Conservation (phyloP, 129 eudicot species). For the Deinandra increscens region DNA sequence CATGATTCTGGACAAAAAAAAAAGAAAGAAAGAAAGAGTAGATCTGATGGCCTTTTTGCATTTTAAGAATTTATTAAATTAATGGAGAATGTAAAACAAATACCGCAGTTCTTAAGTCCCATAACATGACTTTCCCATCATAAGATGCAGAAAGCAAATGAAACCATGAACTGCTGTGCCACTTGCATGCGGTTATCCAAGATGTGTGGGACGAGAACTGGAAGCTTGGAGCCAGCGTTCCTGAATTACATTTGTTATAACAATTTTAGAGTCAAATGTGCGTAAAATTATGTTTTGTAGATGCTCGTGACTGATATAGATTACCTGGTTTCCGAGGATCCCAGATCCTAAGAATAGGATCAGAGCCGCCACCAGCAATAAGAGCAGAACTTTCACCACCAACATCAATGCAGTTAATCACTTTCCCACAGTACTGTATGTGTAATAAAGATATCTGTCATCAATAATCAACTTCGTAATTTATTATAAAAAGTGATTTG, state of each 20-base stretch:
- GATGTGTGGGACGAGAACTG: constrained; percentile 82
- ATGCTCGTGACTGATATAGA: constrained; percentile 12
- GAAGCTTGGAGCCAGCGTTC: constrained; percentile 79
- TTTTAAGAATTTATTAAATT: not conserved
- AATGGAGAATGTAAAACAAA: not conserved
- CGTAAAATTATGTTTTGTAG: not conserved
- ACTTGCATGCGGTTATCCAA: constrained; percentile 89
- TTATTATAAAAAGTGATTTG: not conserved
- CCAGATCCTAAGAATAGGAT: constrained; percentile 83
- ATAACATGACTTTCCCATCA: constrained; percentile 95
- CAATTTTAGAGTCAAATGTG: constrained; percentile 8
- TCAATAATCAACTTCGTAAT: not conserved
- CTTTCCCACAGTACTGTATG: constrained; percentile 74
- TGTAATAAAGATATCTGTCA: not conserved
- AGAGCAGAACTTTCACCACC: constrained; percentile 96
- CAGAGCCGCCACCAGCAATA: constrained; percentile 86
- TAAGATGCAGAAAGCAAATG: constrained; percentile 86
- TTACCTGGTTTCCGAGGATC: constrained; percentile 99
- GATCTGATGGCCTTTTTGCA: not conserved
- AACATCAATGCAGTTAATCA: constrained; percentile 71
- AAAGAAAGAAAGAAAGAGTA: not conserved
- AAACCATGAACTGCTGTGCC: constrained; percentile 84
- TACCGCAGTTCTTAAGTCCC: constrained; percentile 99
- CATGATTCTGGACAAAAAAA: constrained; percentile 2
- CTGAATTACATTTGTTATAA: constrained; percentile 33